Percentiles rank a stretch among this genome's conserved stretches.
These are phyloP conservation scores for Ecytonucleospora hepatopenaei DNA, from an alignment of 371 early-diverging fungal species.

Conservation along the genomic window DNA sequence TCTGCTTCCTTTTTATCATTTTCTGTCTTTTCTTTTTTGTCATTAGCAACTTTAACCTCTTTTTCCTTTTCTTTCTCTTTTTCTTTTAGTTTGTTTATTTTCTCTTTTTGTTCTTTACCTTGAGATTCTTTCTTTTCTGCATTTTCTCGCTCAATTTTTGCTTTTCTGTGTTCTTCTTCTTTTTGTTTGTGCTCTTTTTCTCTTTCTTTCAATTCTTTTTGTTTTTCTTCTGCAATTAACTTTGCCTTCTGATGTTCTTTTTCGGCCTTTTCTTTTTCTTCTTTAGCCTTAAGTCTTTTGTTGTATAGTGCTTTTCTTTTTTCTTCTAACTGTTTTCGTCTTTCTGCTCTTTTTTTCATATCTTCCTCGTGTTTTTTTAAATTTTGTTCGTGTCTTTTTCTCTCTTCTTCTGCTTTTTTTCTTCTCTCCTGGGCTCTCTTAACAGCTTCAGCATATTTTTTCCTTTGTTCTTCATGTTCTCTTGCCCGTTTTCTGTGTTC, in stretches of 20 bases:
- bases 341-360: not conserved
- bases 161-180: slow-evolving; percentile 3
- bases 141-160: not conserved
- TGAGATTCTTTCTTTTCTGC: not conserved
- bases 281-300: not conserved
- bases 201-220: not conserved
- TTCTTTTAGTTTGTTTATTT: not conserved
- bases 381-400: not conserved
- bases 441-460: not conserved
- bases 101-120: not conserved
- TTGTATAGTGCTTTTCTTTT: not conserved
- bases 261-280: not conserved
- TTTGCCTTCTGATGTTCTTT: not conserved
- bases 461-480: not conserved
- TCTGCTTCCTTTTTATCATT: not conserved
- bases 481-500: not conserved
- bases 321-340: not conserved
- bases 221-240: not conserved
- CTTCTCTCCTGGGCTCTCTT: not conserved
- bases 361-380: not conserved
- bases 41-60: not conserved
- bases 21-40: not conserved
- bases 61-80: not conserved
- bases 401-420: not conserved
- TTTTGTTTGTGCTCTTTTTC: not conserved